Evolutionary conservation across 1,139 yeast genomes (phyloP).

Genomic region (Arxiozyma telluris): DNA sequence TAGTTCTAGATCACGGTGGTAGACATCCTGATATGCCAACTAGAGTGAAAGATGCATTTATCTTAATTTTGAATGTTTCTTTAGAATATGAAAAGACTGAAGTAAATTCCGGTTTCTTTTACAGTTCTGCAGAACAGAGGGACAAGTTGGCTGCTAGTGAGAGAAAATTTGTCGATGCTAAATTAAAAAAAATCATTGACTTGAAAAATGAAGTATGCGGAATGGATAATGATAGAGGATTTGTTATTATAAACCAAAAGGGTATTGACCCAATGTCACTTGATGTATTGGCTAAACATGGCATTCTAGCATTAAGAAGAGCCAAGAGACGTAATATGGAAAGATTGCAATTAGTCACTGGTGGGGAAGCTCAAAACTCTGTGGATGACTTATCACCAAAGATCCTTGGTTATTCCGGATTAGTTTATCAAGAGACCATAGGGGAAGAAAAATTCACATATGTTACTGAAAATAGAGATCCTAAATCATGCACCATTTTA

Average conservation of each 20-base stretch:
- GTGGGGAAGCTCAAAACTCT: slow-evolving; percentile 96
- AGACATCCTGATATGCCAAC: slow-evolving; percentile 99
- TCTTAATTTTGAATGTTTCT: slow-evolving; percentile 84
- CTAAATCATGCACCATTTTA: slow-evolving; percentile 83
- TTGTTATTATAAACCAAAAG: slow-evolving; percentile 94
- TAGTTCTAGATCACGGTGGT: slow-evolving; percentile 96
- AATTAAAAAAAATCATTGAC: slow-evolving; percentile 82
- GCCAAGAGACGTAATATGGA: slow-evolving; percentile 99
- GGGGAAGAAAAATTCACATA: slow-evolving; percentile 98
- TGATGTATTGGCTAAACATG: slow-evolving; percentile 87
- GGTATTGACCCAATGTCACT: slow-evolving; percentile 98
- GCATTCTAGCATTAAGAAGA: slow-evolving; percentile 88
- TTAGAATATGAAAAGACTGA: slow-evolving; percentile 97
- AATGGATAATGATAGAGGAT: slow-evolving; percentile 61
- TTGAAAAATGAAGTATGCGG: slow-evolving; percentile 89
- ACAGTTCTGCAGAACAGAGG: slow-evolving; percentile 91
- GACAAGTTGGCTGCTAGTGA: slow-evolving; percentile 92
- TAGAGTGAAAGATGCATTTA: slow-evolving; percentile 69
- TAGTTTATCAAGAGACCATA: slow-evolving; percentile 82
- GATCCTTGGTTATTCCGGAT: slow-evolving; percentile 83
- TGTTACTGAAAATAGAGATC: slow-evolving; percentile 85
- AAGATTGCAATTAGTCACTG: slow-evolving; percentile 89
- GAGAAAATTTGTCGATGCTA: slow-evolving; percentile 89
- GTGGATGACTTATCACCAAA: slow-evolving; percentile 87
- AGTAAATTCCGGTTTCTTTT: slow-evolving; percentile 92